phyloP scores from a whole-genome alignment of 2,329 filamentous ascomycete genomes.

The Mollisia scopiformis region DNA sequence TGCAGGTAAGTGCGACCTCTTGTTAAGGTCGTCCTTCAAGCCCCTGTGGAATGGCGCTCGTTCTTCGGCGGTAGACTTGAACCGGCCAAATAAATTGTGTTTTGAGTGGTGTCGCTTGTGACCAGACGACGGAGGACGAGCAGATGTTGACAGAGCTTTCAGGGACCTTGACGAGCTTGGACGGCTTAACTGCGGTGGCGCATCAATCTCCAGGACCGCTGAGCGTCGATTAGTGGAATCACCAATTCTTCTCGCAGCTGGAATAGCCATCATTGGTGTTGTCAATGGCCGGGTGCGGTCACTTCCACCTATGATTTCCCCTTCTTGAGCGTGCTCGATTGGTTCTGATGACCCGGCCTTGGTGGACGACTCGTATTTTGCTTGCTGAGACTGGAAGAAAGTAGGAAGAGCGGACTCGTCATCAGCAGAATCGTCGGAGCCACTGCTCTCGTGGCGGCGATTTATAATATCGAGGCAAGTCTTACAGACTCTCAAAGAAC shows the following conservation, averaged over 20 bases:
- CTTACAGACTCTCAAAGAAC: constrained; percentile 87
- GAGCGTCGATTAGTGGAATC: constrained; percentile 84
- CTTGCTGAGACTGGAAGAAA: constrained; percentile 60
- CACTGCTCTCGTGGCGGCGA: constrained; percentile 83
- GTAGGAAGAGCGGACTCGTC: constrained; percentile 65
- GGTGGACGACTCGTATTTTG: constrained; percentile 45
- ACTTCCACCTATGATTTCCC: constrained; percentile 31
- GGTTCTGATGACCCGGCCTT: constrained; percentile 45
- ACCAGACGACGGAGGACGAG: constrained; percentile 74
- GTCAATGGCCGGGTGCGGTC: constrained; percentile 55
- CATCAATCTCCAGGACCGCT: constrained; percentile 87
- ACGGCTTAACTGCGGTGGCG: constrained; percentile 73
- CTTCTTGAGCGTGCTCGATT: constrained; percentile 35
- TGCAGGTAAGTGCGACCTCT: constrained; percentile 74
- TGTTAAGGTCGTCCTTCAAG: constrained; percentile 66
- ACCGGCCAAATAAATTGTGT: constrained; percentile 77
- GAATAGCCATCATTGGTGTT: constrained; percentile 74
- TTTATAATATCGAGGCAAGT: constrained; percentile 91
- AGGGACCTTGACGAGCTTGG: constrained; percentile 93
- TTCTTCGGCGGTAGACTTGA: constrained; percentile 75
- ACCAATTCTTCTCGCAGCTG: constrained; percentile 64
- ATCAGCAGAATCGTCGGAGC: constrained; percentile 84
- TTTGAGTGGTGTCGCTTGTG: constrained; percentile 89
- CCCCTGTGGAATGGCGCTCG: constrained; percentile 86
- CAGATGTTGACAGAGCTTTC: constrained; percentile 66